phyloP scores from a whole-genome alignment of 768 basidiomycete genomes.

The Naematelia aurantialba region DNA sequence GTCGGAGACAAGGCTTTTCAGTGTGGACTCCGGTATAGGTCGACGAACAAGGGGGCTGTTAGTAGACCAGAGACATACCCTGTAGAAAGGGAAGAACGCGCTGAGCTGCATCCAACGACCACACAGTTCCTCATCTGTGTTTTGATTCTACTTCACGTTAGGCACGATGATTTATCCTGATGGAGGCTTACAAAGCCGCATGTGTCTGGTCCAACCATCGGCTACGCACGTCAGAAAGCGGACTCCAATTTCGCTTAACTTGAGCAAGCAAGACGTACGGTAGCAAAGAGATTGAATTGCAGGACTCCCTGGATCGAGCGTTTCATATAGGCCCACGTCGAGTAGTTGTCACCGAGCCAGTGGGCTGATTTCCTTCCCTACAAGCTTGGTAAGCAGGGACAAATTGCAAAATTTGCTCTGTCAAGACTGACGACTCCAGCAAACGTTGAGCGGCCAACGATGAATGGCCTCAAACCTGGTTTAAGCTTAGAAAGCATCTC shows the following conservation, averaged over 20 bases:
- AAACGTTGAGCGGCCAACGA: constrained; percentile 47
- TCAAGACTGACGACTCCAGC: constrained; percentile 11
- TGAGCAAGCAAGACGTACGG: neutral
- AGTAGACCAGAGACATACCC: constrained; percentile 34
- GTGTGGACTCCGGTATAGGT: no score
- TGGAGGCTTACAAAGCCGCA: constrained; percentile 58
- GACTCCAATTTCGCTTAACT: neutral
- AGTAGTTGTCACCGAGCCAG: constrained; percentile 69
- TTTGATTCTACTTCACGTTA: constrained; percentile 50
- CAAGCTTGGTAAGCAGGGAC: neutral
- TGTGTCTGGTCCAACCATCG: constrained; percentile 77
- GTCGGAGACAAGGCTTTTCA: no score
- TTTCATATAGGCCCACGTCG: constrained; percentile 69
- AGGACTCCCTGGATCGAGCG: constrained; percentile 69
- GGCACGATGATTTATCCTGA: constrained; percentile 16
- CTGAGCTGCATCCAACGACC: constrained; percentile 83
- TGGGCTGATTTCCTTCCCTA: constrained; percentile 17
- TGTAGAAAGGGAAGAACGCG: constrained; percentile 75
- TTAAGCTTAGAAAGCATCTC: constrained; percentile 58
- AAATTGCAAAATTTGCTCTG: no score
- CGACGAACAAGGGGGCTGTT: neutral
- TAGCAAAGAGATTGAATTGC: constrained; percentile 72
- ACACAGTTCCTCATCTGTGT: constrained; percentile 76
- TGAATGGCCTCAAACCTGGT: constrained; percentile 62
- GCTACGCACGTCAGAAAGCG: constrained; percentile 38